Evolutionary conservation across 116 monocot genomes (phyloP).

Genomic region (Iris pallida): DNA sequence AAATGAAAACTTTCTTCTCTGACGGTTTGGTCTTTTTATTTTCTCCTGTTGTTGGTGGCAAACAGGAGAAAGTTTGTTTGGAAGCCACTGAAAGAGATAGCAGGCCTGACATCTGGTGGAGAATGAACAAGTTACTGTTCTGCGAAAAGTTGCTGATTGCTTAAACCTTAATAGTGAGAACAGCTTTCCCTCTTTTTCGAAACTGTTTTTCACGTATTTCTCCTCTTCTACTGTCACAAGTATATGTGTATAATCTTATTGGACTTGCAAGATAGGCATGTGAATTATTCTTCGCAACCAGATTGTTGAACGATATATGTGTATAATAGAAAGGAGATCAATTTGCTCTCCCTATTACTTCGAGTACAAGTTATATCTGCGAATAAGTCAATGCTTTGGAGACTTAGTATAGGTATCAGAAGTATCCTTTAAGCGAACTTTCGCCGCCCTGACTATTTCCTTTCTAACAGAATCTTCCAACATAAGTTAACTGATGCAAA

Average conservation of each 20-base stretch:
- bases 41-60: background rate
- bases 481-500: too few relatives aligned
- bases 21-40: background rate
- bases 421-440: too few relatives aligned
- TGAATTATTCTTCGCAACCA: background rate
- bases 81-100: conserved; percentile 73
- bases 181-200: background rate
- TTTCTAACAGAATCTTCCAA: too few relatives aligned
- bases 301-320: background rate
- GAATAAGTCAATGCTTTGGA: too few relatives aligned
- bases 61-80: conserved; percentile 82
- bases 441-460: too few relatives aligned
- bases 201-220: background rate
- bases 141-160: too few relatives aligned
- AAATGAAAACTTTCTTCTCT: too few relatives aligned
- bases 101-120: conserved; percentile 48
- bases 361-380: too few relatives aligned
- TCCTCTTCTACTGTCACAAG: background rate
- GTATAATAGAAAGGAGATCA: too few relatives aligned
- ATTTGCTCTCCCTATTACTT: too few relatives aligned
- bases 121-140: conserved; percentile 8
- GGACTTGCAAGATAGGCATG: background rate
- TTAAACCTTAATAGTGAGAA: too few relatives aligned
- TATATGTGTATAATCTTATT: background rate
- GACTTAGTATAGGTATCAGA: too few relatives aligned